Base-by-base conservation (phyloP, 164 flowering plant species). In the Nymphaea colorata region DNA sequence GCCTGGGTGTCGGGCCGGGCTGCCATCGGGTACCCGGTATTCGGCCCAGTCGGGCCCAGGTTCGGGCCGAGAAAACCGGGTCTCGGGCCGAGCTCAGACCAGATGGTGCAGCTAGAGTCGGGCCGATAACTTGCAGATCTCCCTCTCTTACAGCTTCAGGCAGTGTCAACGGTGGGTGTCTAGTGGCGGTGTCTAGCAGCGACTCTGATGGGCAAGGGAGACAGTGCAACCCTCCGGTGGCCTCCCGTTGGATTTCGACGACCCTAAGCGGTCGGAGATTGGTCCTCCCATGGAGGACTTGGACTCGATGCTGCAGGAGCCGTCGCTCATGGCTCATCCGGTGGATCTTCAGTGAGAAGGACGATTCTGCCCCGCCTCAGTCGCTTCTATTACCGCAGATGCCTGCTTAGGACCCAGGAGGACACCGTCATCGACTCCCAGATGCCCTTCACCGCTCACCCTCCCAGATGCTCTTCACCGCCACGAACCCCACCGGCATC, bases 221-320 rank as follows among this genome's bases (percentile, higher is more conserved):
- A 81, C 69, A 25, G 73, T 66, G 59, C n/a, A n/a, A 51, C 55
- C 6, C 12, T 7, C 55, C 55, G 55, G 55, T 14, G 12, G 7
- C 55, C 55, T 51, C 55, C 55, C 7, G 55, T 14, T 14, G 55
- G 55, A 14, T 51, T 51, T 51, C 55, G n/a, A n/a, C n/a, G n/a
- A n/a, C n/a, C n/a, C n/a, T n/a, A n/a, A n/a, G n/a, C n/a, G n/a
- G n/a, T n/a, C n/a, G n/a, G n/a, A n/a, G n/a, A n/a, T n/a, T 51
- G 12, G 55, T 51, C 85, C 64, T 55, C 64, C 64, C 16, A n/a
- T 6, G 64, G 95, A 83, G 4, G 87, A 83, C 45, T 90, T 86
- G 91, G 98, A 89, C 71, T 81, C 96, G 14, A 71, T 84, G 74
- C 71, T 86, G 55, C 55, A 51, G 12, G 64, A 61, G 64, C 8